Percentiles rank a stretch among this genome's conserved stretches.
phyloP scores from a whole-genome alignment of 176 grass and related monocot species.

The Calamus simplicifolius region DNA sequence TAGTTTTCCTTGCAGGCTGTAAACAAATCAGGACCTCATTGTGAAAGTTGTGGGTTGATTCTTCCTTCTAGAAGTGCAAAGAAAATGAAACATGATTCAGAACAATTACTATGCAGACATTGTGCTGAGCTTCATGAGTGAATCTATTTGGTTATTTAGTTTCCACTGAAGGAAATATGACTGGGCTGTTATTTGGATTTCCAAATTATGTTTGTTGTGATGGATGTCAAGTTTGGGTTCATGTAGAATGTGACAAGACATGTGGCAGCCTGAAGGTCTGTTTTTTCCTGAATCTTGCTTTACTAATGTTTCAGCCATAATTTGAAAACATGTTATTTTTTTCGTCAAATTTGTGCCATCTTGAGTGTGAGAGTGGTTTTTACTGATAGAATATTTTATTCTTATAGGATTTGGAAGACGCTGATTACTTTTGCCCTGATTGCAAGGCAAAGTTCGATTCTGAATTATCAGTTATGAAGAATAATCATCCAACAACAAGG shows the following conservation, averaged over 20 bases:
- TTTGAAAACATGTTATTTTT: too few relatives aligned
- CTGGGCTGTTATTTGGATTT: neutral
- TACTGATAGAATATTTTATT: constrained; percentile 12
- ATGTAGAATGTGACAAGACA: constrained; percentile 68
- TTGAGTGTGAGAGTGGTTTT: neutral
- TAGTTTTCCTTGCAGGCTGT: constrained; percentile 24
- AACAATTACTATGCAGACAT: constrained; percentile 52
- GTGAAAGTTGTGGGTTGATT: constrained; percentile 49
- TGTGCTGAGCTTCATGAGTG: constrained; percentile 28
- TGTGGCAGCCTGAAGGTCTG: constrained; percentile 64
- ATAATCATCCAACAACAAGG: constrained; percentile 10
- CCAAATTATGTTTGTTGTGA: constrained; percentile 71
- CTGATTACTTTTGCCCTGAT: constrained; percentile 83
- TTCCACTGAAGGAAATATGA: too few relatives aligned
- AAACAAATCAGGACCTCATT: constrained; percentile 31
- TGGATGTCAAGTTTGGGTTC: constrained; percentile 91
- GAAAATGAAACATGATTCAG: constrained; percentile 38
- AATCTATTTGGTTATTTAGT: too few relatives aligned
- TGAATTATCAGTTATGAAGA: constrained; percentile 8
- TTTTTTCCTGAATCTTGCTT: neutral
- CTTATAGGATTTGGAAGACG: constrained; percentile 65
- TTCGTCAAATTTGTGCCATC: too few relatives aligned
- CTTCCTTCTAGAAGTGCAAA: constrained; percentile 48
- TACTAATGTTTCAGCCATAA: too few relatives aligned
- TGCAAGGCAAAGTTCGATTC: constrained; percentile 57